Conservation (phyloP, 441 rosid genomes). For the Erodium texanum region DNA sequence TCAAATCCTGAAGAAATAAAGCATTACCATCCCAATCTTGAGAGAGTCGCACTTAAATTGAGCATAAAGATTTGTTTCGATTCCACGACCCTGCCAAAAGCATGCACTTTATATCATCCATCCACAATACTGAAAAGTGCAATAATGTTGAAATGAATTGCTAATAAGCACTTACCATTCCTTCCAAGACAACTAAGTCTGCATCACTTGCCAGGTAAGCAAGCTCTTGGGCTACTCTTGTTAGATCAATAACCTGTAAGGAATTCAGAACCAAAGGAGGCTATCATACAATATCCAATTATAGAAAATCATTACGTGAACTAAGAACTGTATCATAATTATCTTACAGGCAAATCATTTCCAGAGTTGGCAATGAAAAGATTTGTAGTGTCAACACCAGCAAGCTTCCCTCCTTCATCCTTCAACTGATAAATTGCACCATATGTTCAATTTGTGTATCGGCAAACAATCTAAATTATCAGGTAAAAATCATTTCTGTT, state of each 20-base stretch:
- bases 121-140: too few relatives aligned
- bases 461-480: neutral
- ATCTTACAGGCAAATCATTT: slow-evolving; percentile 85
- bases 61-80: slow-evolving; percentile 95
- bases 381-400: slow-evolving; percentile 69
- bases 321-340: neutral
- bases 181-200: slow-evolving; percentile 87
- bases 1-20: neutral
- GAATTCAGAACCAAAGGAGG: slow-evolving; percentile 10
- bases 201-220: slow-evolving; percentile 71
- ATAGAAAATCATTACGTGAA: neutral
- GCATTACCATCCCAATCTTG: slow-evolving; percentile 83
- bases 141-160: too few relatives aligned
- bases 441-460: slow-evolving; percentile 25
- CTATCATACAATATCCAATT: slow-evolving; percentile 2
- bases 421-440: slow-evolving; percentile 50
- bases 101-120: neutral
- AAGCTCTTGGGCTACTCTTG: slow-evolving; percentile 75
- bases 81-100: slow-evolving; percentile 78
- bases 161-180: slow-evolving; percentile 57
- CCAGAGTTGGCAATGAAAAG: slow-evolving; percentile 89
- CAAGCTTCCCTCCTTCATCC: slow-evolving; percentile 61
- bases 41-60: slow-evolving; percentile 91
- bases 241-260: slow-evolving; percentile 81
- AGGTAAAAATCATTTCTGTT: neutral